Conservation (phyloP, 257 asterid species). For the Ballota nigra region DNA sequence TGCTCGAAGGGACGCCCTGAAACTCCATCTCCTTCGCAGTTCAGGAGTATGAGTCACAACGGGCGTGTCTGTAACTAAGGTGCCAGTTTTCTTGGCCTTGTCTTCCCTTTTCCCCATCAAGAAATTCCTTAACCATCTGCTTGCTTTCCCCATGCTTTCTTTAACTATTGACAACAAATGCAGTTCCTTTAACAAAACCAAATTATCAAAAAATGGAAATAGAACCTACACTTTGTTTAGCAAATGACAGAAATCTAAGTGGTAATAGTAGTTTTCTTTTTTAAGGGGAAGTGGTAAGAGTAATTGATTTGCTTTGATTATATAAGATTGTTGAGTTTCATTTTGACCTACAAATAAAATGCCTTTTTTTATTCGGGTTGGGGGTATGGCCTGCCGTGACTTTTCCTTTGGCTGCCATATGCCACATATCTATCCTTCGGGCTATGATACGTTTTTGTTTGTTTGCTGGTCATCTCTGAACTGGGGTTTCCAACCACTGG, state of each 20-base stretch:
- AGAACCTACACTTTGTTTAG: background rate
- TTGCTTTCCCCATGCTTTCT: constrained; percentile 67
- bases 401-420: constrained; percentile 51
- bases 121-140: constrained; percentile 68
- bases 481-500: constrained; percentile 6
- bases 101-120: constrained; percentile 59
- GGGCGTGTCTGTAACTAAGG: constrained; percentile 18
- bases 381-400: constrained; percentile 49
- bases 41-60: constrained; percentile 28
- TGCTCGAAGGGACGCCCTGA: constrained; percentile 40
- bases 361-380: background rate
- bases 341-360: background rate
- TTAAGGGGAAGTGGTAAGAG: background rate
- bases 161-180: background rate
- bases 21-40: constrained; percentile 71
- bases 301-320: constrained; percentile 19
- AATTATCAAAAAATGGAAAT: background rate
- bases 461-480: constrained; percentile 3
- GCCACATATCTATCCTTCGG: constrained; percentile 36
- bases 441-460: constrained; percentile 16
- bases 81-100: constrained; percentile 35
- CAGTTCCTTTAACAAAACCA: background rate
- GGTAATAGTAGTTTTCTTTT: background rate
- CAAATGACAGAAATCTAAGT: background rate
- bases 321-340: constrained; percentile 3